Base-by-base conservation (phyloP, 2,329 filamentous ascomycete genomes). In the Trichophaea hybrida region DNA sequence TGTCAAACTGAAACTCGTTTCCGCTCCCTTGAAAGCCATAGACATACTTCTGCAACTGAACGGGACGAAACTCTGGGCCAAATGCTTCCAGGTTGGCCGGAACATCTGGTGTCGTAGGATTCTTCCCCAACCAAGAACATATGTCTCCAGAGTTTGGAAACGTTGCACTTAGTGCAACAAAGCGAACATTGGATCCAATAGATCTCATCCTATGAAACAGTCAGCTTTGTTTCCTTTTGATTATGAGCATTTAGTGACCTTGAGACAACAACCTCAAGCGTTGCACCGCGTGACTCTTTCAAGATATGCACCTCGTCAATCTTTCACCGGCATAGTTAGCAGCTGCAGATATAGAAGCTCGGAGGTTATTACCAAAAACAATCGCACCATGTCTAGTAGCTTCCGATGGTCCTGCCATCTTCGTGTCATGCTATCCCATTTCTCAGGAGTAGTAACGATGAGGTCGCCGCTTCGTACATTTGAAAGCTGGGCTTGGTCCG, bases 291-390 rank as follows among this genome's bases (percentile, higher is more conserved):
- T 2, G 77, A 73, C 67, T 93, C 87, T 67, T 88, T 91, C 57
- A 94, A 76, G 38, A 93, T 88, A 66, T 94, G 88, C 0, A 94
- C 86, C 69, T 94, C 88, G 66, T 94, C 88, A 59, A 94, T 89
- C 17, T 69, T 50, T 32, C 48, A 5, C 12, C 15, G 15, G 48
- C 38, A 24, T 24, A 17, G 48, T 50, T 50, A 50, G n/a, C 48
- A 50, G n/a, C 31, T 17, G 15, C 5, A 32, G 15, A 50, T 50
- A 12, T 24, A 50, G n/a, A 24, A 24, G n/a, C 8, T 5, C 48
- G n/a, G 48, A 50, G 15, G 51, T 54, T 51, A 17, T 54, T 65
- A 69, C 67, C 53, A 94, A 77, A 63, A 93, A 88, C 0, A 94
- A 74, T 61, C 84, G 86, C 50, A 94, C 80, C 63, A 90, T 76